Evolutionary conservation across 495 filamentous ascomycete species (phyloP), one percentile per base, ranked within the genome.

Genomic region (Penicillium nucicola): DNA sequence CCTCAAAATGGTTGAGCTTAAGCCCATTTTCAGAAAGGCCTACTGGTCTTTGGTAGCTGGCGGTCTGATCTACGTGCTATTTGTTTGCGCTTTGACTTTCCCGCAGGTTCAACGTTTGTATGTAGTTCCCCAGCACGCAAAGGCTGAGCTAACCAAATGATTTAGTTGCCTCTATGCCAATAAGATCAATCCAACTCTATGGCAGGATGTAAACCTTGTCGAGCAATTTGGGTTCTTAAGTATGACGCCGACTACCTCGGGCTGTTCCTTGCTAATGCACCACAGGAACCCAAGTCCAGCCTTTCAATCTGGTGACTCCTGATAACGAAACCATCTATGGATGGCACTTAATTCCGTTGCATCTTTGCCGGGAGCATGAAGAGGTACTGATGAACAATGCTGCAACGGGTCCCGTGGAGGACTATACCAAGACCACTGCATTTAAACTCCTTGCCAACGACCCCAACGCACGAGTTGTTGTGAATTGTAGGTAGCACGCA

Each of bases 221-320:
- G 86, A 93, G 57, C 70, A 81, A 32, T 95, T 90, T 74, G 90
- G 90, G 0, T 96, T 93, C 61, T 75, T 88, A 37, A 89, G 88
- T 92, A 65, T 53, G 83, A 68, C 42, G 2, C 1, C 14, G 5
- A 15, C 2, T 12, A 6, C 5, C 30, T 13, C 30, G 15, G 0
- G 25, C 17, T n/a, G 13, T 10, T 15, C 4, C 12, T 33, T 3
- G 34, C 68, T 28, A 65, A 49, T 19, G 3, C 10, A 42, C 30
- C 42, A 14, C 34, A 80, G 77, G 77, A 55, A 82, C 80, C 37
- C 83, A 86, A 56, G 81, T 84, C 25, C 76, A 80, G 38, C 77
- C 80, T 3, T 85, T 85, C 60, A 67, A 74, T 48, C 47, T 85
- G 41, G 56, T 49, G 18, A 84, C 83, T 3, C 64, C 77, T 1